Base-by-base conservation (phyloP, 345 rosid species). In the Sapria himalayana region DNA sequence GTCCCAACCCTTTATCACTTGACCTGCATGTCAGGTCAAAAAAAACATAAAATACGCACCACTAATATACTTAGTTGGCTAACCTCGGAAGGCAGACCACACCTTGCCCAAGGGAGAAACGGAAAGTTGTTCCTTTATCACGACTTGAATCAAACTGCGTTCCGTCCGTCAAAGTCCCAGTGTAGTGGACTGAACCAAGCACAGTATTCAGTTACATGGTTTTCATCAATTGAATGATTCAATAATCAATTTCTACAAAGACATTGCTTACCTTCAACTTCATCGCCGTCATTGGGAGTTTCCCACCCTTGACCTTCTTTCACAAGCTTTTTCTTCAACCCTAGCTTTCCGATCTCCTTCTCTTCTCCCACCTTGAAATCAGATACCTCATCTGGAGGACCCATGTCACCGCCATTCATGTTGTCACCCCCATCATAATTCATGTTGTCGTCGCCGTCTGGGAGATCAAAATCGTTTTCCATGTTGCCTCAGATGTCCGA, bases 1-100 rank as follows among this genome's bases (percentile, higher is more conserved):
- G 51, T 91, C 99, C 99, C 99, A 91, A 51, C 99, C 99, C 55
- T 84, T 82, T 17, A 79, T 85, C 47, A 85, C 96, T 52, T 73
- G 82, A 18, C 94, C 96, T 85, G 61, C 38, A 52, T 18, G 4
- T 12, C 25, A 9, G 5, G 19, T 11, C 3, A 21, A 7, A 11
- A 13, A 36, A 13, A 40, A 2, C 39, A 45, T 22, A 16, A 17
- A 13, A n/a, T 3, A 17, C 29, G 22, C 41, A 25, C 13, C 17
- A 13, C 39, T 7, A 15, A 35, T 19, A 16, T 19, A 35, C 39
- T 13, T 13, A 19, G 17, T 9, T 13, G 17, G 17, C 39, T 35
- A 16, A 13, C 13, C 13, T 35, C 13, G 17, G 17, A 7, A 19
- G 17, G 7, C 17, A 16, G 7, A 35, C 9, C 9, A 29, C 35